Evolutionary conservation across 495 filamentous ascomycete genomes (phyloP).

Genomic region (Paragyromitra xinjiangensis): DNA sequence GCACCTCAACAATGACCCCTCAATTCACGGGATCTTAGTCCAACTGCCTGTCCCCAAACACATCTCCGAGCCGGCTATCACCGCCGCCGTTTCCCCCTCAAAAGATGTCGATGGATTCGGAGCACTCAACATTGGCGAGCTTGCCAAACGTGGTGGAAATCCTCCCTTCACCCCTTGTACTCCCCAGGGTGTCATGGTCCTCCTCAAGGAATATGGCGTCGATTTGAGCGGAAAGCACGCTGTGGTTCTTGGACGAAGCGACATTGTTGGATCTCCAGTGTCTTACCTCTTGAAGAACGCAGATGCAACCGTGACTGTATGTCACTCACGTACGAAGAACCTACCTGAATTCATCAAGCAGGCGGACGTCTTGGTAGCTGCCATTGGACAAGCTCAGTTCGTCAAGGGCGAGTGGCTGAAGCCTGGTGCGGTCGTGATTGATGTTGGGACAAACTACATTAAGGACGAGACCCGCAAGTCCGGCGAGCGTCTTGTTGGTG

Average conservation of each 20-base stretch:
- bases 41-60: constrained; percentile 89
- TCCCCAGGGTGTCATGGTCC: constrained; percentile 94
- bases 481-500: constrained; percentile 90
- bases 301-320: constrained; percentile 94
- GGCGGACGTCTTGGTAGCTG: constrained; percentile 89
- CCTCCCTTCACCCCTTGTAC: constrained; percentile 94
- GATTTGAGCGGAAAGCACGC: constrained; percentile 88
- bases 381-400: constrained; percentile 86
- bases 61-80: constrained; percentile 87
- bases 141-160: constrained; percentile 89
- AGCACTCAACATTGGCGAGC: constrained; percentile 88
- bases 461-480: constrained; percentile 94
- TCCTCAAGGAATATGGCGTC: constrained; percentile 83
- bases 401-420: constrained; percentile 97
- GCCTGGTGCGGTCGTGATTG: constrained; percentile 90
- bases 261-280: constrained; percentile 96
- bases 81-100: constrained; percentile 85
- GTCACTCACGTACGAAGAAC: constrained; percentile 85
- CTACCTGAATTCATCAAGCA: constrained; percentile 76
- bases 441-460: constrained; percentile 97
- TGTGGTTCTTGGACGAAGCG: constrained; percentile 91
- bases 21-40: constrained; percentile 90
- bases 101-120: constrained; percentile 99
- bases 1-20: constrained; percentile 83
- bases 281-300: constrained; percentile 94